Evolutionary conservation across 768 basidiomycete species (phyloP).

Genomic region (Tylopilus vinaceipallidus): DNA sequence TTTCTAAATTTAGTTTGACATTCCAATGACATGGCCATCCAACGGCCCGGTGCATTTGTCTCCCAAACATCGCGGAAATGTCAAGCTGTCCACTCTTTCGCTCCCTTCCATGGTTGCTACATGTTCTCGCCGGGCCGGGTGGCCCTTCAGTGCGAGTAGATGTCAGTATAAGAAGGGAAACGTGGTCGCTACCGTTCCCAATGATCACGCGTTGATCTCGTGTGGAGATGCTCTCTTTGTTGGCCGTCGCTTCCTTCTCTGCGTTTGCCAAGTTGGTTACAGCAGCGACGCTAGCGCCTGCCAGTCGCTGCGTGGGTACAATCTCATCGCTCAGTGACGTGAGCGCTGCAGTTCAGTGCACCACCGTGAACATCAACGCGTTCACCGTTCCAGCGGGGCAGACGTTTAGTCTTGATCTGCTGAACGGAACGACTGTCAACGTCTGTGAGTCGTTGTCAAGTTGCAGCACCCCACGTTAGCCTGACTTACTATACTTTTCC

Average conservation of each 20-base stretch:
- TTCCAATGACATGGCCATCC: neutral
- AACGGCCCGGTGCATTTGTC: neutral
- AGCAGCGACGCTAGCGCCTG: neutral
- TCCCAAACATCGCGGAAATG: neutral
- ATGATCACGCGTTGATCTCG: neutral
- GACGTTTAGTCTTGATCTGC: slow-evolving; percentile 45
- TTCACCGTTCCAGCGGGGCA: slow-evolving; percentile 58
- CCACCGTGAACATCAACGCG: slow-evolving; percentile 52
- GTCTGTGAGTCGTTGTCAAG: slow-evolving; percentile 41
- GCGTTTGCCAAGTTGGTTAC: slow-evolving; percentile 4
- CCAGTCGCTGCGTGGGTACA: slow-evolving; percentile 41
- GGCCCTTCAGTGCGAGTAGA: neutral
- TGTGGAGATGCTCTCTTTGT: neutral
- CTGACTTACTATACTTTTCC: neutral
- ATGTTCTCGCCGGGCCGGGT: neutral
- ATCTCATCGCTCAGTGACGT: slow-evolving; percentile 53
- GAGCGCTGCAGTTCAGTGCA: slow-evolving; percentile 49
- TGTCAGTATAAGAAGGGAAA: neutral
- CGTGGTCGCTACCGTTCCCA: neutral
- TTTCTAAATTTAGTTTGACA: neutral
- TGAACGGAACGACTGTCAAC: slow-evolving; percentile 52
- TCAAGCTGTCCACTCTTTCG: neutral
- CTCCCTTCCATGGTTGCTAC: neutral
- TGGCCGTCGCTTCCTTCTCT: neutral
- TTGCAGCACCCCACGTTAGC: neutral